Evolutionary conservation across 352 stramenopile species (phyloP), one percentile per base, ranked within the genome.

Genomic region (Globisporangium okanoganense): DNA sequence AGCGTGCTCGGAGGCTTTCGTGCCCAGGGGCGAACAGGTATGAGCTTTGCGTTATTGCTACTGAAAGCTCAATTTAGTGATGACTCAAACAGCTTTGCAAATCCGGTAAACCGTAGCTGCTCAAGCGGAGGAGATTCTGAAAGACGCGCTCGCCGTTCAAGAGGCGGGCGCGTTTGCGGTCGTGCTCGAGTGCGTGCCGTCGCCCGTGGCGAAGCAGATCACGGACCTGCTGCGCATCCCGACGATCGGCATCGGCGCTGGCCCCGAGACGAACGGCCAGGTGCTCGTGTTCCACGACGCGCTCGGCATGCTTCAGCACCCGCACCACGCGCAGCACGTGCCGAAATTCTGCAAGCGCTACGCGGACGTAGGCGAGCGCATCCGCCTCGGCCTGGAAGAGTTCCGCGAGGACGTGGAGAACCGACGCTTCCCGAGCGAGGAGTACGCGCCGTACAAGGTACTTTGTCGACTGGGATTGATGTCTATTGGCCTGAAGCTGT

Each of bases 331-430:
- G 24, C 83, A 95, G 64, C 79, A 87, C 59, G 94, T 99, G 29
- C 97, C 97, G 10, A 98, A 98, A 64, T 99, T 99, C 69, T 99
- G 97, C 73, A 99, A 99, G 72, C 87, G 90, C 25, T 99, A 99
- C 76, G 95, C 95, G 10, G 85, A 97, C 62, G 91, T 99, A 13
- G 96, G 96, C 16, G 82, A 98, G 54, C 75, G 85, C 56, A 95
- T 98, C 56, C 88, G 92, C n/a, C 62, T 98, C 25, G 96, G 95
- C 14, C 80, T 99, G 38, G 87, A 97, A 52, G 76, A 85, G n/a
- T 99, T 97, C 72, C 97, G 97, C 27, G 79, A 96, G 22, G 97
- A 99, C 60, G 97, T 99, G 9, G 96, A 99, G 72, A 90, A 78
- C 50, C 85, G 90, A 9, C 73, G 74, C 1, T 99, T 99, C 77